Conservation (phyloP, 2,329 filamentous ascomycete genomes). For the Colletotrichum eleusines region DNA sequence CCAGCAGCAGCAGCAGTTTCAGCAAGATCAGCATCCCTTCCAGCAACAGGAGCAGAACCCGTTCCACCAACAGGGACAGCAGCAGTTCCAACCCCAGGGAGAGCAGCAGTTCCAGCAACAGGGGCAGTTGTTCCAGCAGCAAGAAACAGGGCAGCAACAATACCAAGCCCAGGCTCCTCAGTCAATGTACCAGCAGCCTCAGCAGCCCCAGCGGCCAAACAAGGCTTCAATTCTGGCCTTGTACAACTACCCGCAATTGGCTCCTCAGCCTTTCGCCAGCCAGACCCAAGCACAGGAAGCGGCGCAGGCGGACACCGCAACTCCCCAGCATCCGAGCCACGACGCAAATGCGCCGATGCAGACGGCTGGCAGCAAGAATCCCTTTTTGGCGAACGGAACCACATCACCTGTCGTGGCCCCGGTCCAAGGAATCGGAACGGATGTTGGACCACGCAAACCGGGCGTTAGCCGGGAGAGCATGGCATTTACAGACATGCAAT, state of each 20-base stretch:
- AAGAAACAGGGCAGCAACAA: conserved; percentile 44
- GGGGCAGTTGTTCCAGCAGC: conserved; percentile 45
- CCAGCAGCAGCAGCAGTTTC: conserved; percentile 43
- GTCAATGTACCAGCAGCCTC: conserved; percentile 49
- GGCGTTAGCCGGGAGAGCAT: conserved; percentile 79
- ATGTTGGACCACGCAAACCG: conserved; percentile 42
- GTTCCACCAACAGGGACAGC: conserved; percentile 45
- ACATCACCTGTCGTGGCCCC: conserved; percentile 40
- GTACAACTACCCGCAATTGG: conserved; percentile 72
- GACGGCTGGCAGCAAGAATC: conserved; percentile 65
- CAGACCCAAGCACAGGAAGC: conserved; percentile 44
- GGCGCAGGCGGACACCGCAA: conserved; percentile 10
- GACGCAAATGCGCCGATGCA: conserved; percentile 34
- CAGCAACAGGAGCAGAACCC: conserved; percentile 45
- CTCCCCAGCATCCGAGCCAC: conserved; percentile 38
- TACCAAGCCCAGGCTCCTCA: conserved; percentile 49
- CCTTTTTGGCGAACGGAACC: conserved; percentile 60
- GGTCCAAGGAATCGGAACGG: conserved; percentile 40
- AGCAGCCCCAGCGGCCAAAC: conserved; percentile 65
- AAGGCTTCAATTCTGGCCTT: conserved; percentile 82
- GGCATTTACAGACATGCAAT: conserved; percentile 72
- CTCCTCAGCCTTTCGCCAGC: conserved; percentile 54
- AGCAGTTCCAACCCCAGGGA: conserved; percentile 46
- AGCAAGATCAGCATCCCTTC: conserved; percentile 40
- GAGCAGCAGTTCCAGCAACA: conserved; percentile 45